Conservation (phyloP, 768 basidiomycete genomes). For the Suillus brevipes region DNA sequence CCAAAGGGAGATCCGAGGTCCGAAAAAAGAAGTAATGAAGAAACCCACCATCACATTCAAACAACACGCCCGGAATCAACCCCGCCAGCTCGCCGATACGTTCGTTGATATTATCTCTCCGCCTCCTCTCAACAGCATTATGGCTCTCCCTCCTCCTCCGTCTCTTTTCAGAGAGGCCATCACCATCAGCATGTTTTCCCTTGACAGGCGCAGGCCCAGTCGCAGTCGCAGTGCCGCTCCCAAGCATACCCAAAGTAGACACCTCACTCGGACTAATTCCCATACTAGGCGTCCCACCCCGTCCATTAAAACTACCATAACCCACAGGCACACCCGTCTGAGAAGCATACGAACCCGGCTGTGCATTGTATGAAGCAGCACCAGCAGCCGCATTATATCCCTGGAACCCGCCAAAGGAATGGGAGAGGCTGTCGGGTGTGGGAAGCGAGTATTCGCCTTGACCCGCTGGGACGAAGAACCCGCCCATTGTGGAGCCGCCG, state of each 20-base stretch:
- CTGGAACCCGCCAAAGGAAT: conserved; percentile 31
- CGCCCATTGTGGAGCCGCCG: conserved; percentile 28
- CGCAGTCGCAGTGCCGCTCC: conserved; percentile 9
- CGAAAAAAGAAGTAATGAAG: conserved; percentile 6
- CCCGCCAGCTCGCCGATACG: conserved; percentile 89
- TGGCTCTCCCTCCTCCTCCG: conserved; percentile 81
- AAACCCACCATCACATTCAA: conserved; percentile 53
- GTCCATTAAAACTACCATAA: conserved; percentile 6
- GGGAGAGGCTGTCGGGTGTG: conserved; percentile 40
- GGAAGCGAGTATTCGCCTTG: conserved; percentile 44
- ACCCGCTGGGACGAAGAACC: conserved; percentile 34
- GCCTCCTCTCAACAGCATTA: conserved; percentile 86
- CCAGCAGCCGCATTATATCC: conserved; percentile 29
- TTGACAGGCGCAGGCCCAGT: conserved; percentile 17
- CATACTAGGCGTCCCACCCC: conserved; percentile 21
- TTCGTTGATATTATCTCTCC: conserved; percentile 94
- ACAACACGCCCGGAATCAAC: conserved; percentile 83
- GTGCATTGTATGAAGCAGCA: conserved; percentile 23
- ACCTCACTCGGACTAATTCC: conserved; percentile 29
- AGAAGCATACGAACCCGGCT: conserved; percentile 34
- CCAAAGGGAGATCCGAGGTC: background rate
- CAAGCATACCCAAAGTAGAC: conserved; percentile 21
- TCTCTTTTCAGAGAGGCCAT: conserved; percentile 69
- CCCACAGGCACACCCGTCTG: conserved; percentile 17
- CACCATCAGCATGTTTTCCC: conserved; percentile 5